A percentile compares a stretch with the other conserved stretches of the same genome.
Evolutionary conservation across 345 rosid species (phyloP).

Genomic region (Bruguiera sexangula): DNA sequence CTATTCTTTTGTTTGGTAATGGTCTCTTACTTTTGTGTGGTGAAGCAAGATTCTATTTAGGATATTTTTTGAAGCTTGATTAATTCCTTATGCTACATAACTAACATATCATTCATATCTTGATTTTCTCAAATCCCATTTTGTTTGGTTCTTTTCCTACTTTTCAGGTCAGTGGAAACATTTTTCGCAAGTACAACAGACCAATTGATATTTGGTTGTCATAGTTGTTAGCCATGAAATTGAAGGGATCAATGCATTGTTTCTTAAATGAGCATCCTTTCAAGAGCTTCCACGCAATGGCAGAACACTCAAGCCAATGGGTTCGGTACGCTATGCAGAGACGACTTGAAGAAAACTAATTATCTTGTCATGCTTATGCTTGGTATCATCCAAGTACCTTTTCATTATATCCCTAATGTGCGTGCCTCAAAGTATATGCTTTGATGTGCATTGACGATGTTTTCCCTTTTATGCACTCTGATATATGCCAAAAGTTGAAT

Average conservation of each 20-base stretch:
- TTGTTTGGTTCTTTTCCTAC: not conserved
- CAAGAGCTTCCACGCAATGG: conserved; percentile 69
- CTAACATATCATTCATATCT: not conserved
- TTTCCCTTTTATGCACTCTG: too few species aligned
- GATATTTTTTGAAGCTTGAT: not conserved
- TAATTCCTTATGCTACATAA: not conserved
- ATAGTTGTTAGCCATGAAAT: conserved; percentile 20
- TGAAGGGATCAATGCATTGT: conserved; percentile 22
- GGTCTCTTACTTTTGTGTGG: not conserved
- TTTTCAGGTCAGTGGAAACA: conserved; percentile 56
- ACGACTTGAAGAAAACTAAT: not conserved
- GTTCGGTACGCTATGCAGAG: conserved; percentile 49
- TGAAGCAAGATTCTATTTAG: not conserved
- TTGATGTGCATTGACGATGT: not conserved
- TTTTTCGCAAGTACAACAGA: conserved; percentile 71
- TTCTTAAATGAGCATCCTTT: conserved; percentile 50
- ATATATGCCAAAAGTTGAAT: too few species aligned
- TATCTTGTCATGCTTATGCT: not conserved
- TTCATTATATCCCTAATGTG: too few species aligned
- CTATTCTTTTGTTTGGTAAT: not conserved
- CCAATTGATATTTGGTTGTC: conserved; percentile 73
- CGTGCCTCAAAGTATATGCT: too few species aligned
- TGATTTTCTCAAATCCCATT: not conserved
- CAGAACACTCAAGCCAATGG: conserved; percentile 84
- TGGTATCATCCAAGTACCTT: not conserved